phyloP scores from a whole-genome alignment of 2,329 filamentous ascomycete species.

The Ophidiomyces ophidiicola region DNA sequence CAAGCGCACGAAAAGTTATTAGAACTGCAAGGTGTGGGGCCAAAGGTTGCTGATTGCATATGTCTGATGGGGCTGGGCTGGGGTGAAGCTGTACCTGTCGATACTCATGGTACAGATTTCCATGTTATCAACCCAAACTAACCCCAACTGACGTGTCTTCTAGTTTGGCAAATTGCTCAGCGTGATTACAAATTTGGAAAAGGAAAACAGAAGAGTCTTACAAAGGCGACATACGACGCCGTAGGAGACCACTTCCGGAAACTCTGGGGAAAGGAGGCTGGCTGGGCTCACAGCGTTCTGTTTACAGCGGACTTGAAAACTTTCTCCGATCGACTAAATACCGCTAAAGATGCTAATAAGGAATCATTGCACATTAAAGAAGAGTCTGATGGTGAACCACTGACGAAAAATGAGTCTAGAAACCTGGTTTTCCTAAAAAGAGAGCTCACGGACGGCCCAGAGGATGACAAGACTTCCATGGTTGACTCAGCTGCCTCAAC shows the following conservation, averaged over 20 bases:
- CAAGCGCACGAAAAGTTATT: slow-evolving; percentile 71
- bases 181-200: slow-evolving; percentile 88
- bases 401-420: background rate
- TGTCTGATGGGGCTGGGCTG: slow-evolving; percentile 93
- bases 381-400: background rate
- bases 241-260: slow-evolving; percentile 79
- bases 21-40: slow-evolving; percentile 73
- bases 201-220: slow-evolving; percentile 71
- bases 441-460: slow-evolving; percentile 11
- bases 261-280: slow-evolving; percentile 85
- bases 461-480: background rate
- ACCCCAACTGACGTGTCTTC: slow-evolving; percentile 6
- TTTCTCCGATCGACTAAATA: slow-evolving; percentile 57
- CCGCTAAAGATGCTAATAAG: too few relatives aligned
- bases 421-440: slow-evolving; percentile 12
- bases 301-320: slow-evolving; percentile 86
- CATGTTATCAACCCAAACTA: background rate
- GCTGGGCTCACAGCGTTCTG: slow-evolving; percentile 94
- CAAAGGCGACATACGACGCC: slow-evolving; percentile 76
- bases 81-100: slow-evolving; percentile 88
- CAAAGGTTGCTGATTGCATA: slow-evolving; percentile 94
- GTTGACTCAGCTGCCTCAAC: background rate
- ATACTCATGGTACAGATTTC: slow-evolving; percentile 57
- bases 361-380: slow-evolving; percentile 3
- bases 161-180: slow-evolving; percentile 93